A percentile compares a stretch with the other conserved stretches of the same genome.
These are phyloP conservation scores for Fusarium nelsonii DNA, from an alignment of 2,329 filamentous ascomycete species.

Conservation along the genomic window DNA sequence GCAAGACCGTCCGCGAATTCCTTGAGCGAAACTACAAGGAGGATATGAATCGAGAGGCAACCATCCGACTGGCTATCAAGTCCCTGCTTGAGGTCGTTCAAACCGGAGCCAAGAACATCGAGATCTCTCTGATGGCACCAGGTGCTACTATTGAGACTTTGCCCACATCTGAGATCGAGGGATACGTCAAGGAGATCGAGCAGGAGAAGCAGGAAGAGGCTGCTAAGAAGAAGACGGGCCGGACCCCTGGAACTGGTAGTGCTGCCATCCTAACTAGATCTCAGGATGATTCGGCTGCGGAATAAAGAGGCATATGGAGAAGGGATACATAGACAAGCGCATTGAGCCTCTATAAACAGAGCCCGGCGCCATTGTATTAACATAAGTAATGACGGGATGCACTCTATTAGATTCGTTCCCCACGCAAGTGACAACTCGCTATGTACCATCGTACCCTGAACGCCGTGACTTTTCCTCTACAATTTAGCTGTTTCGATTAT, in stretches of 20 bases:
- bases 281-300: conserved; percentile 56
- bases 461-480: conserved; percentile 45
- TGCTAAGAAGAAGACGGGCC: conserved; percentile 92
- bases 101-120: conserved; percentile 99
- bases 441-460: conserved; percentile 48
- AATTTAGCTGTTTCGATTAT: conserved; percentile 56
- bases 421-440: conserved; percentile 42
- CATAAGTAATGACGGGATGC: conserved; percentile 51
- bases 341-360: conserved; percentile 46
- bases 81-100: conserved; percentile 98
- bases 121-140: conserved; percentile 97
- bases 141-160: conserved; percentile 93
- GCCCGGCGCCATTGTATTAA: conserved; percentile 55
- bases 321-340: conserved; percentile 46
- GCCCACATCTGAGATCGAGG: conserved; percentile 94
- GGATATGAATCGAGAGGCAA: conserved; percentile 95
- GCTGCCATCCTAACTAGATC: conserved; percentile 80
- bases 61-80: conserved; percentile 97
- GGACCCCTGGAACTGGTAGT: conserved; percentile 75
- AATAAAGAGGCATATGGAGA: conserved; percentile 47
- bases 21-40: conserved; percentile 99
- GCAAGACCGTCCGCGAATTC: conserved; percentile 99
- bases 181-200: conserved; percentile 98
- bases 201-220: conserved; percentile 99
- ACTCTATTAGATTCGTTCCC: conserved; percentile 35